Percentiles rank a stretch among this genome's conserved stretches.
Evolutionary conservation across 2,329 filamentous ascomycete species (phyloP).

Genomic region (Xylariomycetidae sp.): DNA sequence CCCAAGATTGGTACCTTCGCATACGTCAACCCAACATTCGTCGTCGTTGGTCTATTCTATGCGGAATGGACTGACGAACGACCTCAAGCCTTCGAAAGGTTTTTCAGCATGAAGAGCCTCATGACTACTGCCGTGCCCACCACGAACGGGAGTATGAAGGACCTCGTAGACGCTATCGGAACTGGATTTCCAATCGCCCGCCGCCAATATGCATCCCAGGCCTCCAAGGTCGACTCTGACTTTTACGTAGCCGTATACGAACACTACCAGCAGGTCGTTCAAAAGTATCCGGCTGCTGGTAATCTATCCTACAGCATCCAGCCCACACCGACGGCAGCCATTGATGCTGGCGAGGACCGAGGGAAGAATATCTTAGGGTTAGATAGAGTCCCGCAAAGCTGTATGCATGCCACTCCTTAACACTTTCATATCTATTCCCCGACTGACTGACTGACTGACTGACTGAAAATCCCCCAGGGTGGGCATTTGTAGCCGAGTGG

Average conservation of each 20-base stretch:
- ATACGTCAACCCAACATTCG: slow-evolving; percentile 5
- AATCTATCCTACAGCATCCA: slow-evolving; percentile 12
- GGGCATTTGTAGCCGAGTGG: background rate
- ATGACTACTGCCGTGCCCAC: slow-evolving; percentile 1
- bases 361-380: slow-evolving; percentile 10
- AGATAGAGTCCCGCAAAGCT: slow-evolving; percentile 9
- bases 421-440: too few relatives aligned
- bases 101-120: slow-evolving; percentile 10
- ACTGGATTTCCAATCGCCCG: background rate
- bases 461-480: too few relatives aligned
- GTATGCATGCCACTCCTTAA: too few relatives aligned
- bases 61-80: slow-evolving; percentile 3
- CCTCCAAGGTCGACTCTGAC: slow-evolving; percentile 9
- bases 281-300: background rate
- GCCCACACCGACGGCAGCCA: slow-evolving; percentile 1
- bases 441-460: too few relatives aligned
- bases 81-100: slow-evolving; percentile 7
- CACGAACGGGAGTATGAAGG: slow-evolving; percentile 2
- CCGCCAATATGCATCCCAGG: too few relatives aligned
- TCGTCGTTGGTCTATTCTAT: slow-evolving; percentile 11
- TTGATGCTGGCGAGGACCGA: slow-evolving; percentile 1
- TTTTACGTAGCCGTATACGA: slow-evolving; percentile 10
- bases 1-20: slow-evolving; percentile 9
- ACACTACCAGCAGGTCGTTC: slow-evolving; percentile 3
- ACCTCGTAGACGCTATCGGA: slow-evolving; percentile 1